Conservation (phyloP, 441 rosid genomes). For the Raphanus hybrid region DNA sequence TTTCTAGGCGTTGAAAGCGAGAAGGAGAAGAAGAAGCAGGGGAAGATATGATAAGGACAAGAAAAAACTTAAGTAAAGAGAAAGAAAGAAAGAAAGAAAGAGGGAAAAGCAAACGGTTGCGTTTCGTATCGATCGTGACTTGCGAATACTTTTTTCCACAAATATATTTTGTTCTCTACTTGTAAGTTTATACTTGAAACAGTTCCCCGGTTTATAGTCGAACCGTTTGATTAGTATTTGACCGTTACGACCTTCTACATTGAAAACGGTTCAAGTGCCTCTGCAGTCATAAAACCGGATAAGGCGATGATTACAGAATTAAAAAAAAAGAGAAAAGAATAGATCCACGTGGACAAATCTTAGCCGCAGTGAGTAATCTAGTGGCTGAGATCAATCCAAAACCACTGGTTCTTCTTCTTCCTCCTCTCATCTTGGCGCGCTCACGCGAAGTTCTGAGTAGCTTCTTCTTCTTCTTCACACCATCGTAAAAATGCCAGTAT, state of each 20-base stretch:
- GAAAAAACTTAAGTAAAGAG: neutral
- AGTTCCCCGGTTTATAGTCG: neutral
- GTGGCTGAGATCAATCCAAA: slow-evolving; percentile 42
- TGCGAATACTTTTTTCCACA: slow-evolving; percentile 41
- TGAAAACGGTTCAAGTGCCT: too few species aligned
- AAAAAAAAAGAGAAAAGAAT: neutral
- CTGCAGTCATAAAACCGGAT: neutral
- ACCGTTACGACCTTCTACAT: slow-evolving; percentile 20
- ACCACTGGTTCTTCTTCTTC: slow-evolving; percentile 31
- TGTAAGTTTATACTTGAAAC: slow-evolving; percentile 29
- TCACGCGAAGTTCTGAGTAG: slow-evolving; percentile 3
- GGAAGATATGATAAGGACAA: neutral
- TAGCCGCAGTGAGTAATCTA: slow-evolving; percentile 8
- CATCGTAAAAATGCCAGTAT: slow-evolving; percentile 48
- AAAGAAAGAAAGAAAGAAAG: neutral
- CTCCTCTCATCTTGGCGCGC: slow-evolving; percentile 47
- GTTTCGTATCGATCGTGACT: slow-evolving; percentile 26
- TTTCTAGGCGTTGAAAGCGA: slow-evolving; percentile 43
- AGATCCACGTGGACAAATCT: slow-evolving; percentile 46
- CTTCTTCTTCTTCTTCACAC: neutral
- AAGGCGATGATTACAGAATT: neutral
- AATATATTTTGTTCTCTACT: slow-evolving; percentile 38
- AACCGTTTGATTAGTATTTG: slow-evolving; percentile 12
- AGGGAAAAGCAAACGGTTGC: slow-evolving; percentile 1
- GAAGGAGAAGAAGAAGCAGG: neutral